phyloP scores from a whole-genome alignment of 495 filamentous ascomycete genomes.

The Durotheca rogersii region DNA sequence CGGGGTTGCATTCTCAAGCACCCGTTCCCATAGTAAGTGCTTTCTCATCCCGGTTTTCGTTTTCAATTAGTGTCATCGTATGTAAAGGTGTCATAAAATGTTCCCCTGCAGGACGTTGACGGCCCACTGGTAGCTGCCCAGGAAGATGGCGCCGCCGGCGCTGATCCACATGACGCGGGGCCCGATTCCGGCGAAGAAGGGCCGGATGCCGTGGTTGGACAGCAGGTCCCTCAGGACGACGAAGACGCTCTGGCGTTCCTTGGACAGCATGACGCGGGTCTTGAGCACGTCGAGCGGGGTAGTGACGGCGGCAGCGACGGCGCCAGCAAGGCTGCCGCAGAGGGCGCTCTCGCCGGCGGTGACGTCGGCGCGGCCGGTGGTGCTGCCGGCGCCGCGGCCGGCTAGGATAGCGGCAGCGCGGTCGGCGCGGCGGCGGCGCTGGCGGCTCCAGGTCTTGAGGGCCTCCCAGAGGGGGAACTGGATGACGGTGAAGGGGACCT shows the following conservation, averaged over 20 bases:
- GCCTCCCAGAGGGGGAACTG: constrained; percentile 98
- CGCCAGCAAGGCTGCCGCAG: constrained; percentile 82
- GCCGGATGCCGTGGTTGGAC: constrained; percentile 66
- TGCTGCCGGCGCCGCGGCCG: background rate
- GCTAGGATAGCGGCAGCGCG: too few species aligned
- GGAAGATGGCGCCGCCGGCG: constrained; percentile 87
- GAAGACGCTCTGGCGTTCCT: constrained; percentile 56
- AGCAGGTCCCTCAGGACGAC: constrained; percentile 66
- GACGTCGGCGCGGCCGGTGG: constrained; percentile 44
- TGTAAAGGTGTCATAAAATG: constrained; percentile 14
- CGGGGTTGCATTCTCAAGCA: too few species aligned
- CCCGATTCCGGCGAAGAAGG: constrained; percentile 86
- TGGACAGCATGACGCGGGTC: constrained; percentile 90
- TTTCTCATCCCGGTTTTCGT: background rate
- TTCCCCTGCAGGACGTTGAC: constrained; percentile 65
- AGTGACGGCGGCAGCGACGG: constrained; percentile 82
- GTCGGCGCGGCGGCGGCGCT: constrained; percentile 39
- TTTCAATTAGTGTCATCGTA: background rate
- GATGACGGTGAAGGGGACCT: constrained; percentile 95
- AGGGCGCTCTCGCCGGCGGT: constrained; percentile 77
- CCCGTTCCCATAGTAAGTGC: background rate
- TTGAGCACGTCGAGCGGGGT: constrained; percentile 96
- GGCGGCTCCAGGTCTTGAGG: constrained; percentile 64
- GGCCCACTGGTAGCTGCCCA: constrained; percentile 94
- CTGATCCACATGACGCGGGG: constrained; percentile 93